A percentile compares a stretch with the other conserved stretches of the same genome.
phyloP scores from a whole-genome alignment of 805 yeast genomes.

The Candida gorgasii region DNA sequence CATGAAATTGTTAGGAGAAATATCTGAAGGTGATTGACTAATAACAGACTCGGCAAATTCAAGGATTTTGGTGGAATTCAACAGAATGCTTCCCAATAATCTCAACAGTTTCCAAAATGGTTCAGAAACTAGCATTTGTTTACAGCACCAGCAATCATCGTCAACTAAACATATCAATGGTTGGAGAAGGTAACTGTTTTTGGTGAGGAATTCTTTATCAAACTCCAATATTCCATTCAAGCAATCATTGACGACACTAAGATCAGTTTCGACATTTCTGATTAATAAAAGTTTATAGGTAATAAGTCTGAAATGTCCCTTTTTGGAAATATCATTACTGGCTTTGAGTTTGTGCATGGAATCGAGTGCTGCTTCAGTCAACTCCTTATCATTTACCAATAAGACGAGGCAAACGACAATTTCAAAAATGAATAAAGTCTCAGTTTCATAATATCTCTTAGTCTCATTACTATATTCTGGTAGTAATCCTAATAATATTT shows the following conservation, averaged over 20 bases:
- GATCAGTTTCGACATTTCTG: conserved; percentile 31
- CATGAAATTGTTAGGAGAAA: conserved; percentile 57
- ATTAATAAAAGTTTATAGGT: conserved; percentile 53
- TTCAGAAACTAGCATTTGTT: conserved; percentile 34
- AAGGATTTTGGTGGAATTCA: conserved; percentile 45
- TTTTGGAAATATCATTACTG: conserved; percentile 26
- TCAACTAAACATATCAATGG: conserved; percentile 53
- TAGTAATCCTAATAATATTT: conserved; percentile 26
- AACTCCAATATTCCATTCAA: conserved; percentile 12
- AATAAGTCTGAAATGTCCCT: conserved; percentile 43
- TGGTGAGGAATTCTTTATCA: conserved; percentile 46
- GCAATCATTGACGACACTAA: conserved; percentile 17
- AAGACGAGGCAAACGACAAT: conserved; percentile 35
- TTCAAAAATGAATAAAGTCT: conserved; percentile 51
- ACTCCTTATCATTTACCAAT: conserved; percentile 26
- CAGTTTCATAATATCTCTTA: conserved; percentile 47
- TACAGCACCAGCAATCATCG: conserved; percentile 45
- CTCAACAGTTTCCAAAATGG: conserved; percentile 58
- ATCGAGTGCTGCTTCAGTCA: conserved; percentile 19
- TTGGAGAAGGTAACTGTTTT: conserved; percentile 40
- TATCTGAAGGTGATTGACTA: conserved; percentile 29
- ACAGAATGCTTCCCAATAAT: conserved; percentile 45
- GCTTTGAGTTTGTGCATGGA: conserved; percentile 11
- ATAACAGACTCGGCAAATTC: conserved; percentile 47
- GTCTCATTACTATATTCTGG: conserved; percentile 29